These are phyloP conservation scores for Deinandra increscens DNA, from an alignment of 129 eudicot genomes.

Conservation along the genomic window DNA sequence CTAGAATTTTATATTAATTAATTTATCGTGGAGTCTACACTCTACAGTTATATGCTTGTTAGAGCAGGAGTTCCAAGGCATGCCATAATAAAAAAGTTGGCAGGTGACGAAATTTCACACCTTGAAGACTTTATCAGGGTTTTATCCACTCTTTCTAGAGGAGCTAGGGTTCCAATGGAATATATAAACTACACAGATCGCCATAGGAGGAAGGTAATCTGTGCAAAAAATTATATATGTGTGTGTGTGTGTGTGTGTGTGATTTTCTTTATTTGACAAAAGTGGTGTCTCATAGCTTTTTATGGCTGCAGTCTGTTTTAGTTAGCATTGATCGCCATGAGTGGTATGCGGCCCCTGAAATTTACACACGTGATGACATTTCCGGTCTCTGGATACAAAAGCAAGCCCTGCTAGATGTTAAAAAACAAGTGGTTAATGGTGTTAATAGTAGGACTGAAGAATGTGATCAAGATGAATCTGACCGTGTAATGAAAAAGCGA, in stretches of 20 bases:
- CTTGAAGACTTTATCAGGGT: constrained; percentile 69
- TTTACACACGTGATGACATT: constrained; percentile 73
- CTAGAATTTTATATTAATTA: not conserved
- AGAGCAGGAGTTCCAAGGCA: constrained; percentile 95
- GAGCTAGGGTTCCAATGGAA: constrained; percentile 85
- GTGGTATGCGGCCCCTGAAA: constrained; percentile 91
- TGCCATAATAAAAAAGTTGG: constrained; percentile 88
- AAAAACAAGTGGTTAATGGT: constrained; percentile 46
- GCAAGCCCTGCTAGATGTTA: constrained; percentile 48
- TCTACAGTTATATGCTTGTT: constrained; percentile 69
- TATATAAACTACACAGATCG: constrained; percentile 82
- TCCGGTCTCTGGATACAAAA: constrained; percentile 72
- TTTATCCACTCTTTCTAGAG: constrained; percentile 66
- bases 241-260: too few relatives aligned
- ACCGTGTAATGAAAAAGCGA: constrained; percentile 56
- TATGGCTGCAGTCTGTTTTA: constrained; percentile 72
- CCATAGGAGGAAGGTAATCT: constrained; percentile 77
- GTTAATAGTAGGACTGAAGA: constrained; percentile 44
- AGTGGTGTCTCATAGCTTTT: constrained; percentile 6
- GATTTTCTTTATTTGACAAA: not conserved
- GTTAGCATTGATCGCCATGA: constrained; percentile 89
- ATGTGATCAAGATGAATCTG: constrained; percentile 49
- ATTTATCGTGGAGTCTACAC: not conserved
- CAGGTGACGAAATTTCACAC: constrained; percentile 68
- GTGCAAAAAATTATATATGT: not conserved